Base-by-base conservation (phyloP, 1,139 yeast genomes). In the Magnusiomyces suaveolens region DNA sequence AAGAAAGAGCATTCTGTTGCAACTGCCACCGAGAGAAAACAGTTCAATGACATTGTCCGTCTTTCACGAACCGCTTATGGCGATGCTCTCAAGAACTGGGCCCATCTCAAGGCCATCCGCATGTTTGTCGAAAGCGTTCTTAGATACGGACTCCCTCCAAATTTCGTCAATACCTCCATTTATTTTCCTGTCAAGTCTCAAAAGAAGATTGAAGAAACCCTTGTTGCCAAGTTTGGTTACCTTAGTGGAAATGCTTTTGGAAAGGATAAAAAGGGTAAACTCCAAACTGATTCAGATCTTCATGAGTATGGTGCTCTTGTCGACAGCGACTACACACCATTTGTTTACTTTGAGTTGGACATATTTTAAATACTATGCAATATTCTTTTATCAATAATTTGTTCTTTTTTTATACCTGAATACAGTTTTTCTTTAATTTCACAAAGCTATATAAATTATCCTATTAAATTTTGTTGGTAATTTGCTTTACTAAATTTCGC, bases 111-210 rank as follows among this genome's bases (percentile, higher is more conserved):
- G 72, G 78, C 80, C 4, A 68, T 81, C 52, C 75, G 84, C 49
- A 73, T 81, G 46, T 81, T 75, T 65, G 84, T 81, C 29, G 86
- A 81, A 64, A 73, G 80, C 56, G 96, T 92, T 16, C 78, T 92
- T 67, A 84, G 98, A 70, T 92, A 92, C 69, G 99, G 99, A 1
- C 79, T 92, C 59, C 98, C 98, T 43, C 97, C 98, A 44, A 85
- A 85, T 66, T 92, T 92, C 69, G 80, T 82, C 66, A 81, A 86
- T 56, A 82, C 72, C 61, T 72, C 83, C 53, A 76, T 79, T 61
- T 64, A 76, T 63, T 66, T 73, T 61, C 65, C 68, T 29, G 61
- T 55, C 47, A 59, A 60, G 54, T 54, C 59, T 53, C 62, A 81
- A 44, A 74, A 74, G 49, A 81, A 78, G 67, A 82, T 88, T 48